These are phyloP conservation scores for Alnus glutinosa DNA, from an alignment of 306 rosid genomes.

Conservation along the genomic window DNA sequence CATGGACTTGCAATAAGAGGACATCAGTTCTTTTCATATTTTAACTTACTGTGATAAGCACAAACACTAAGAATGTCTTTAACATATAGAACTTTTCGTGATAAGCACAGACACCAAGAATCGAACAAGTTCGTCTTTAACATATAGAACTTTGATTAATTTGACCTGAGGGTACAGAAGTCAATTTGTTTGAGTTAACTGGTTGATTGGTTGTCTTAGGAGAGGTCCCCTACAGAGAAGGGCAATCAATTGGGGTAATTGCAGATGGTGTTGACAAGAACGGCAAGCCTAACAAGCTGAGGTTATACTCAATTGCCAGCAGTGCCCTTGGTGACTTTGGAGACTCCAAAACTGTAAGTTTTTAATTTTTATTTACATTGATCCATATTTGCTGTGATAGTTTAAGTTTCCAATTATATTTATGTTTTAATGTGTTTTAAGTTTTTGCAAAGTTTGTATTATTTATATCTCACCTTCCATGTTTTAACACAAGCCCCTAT, in stretches of 20 bases:
- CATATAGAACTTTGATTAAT: neutral
- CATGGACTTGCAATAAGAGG: neutral
- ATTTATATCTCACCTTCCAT: neutral
- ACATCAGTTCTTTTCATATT: neutral
- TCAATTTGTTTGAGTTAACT: neutral
- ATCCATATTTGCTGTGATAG: neutral
- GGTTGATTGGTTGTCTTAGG: conserved; percentile 45
- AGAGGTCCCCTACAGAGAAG: conserved; percentile 95
- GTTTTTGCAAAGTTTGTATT: neutral
- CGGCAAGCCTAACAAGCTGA: conserved; percentile 91
- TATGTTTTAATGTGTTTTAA: neutral
- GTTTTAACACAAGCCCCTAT: conserved; percentile 3
- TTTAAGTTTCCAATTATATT: neutral
- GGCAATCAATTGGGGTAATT: conserved; percentile 91
- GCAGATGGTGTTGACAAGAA: conserved; percentile 85
- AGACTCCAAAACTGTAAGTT: conserved; percentile 85
- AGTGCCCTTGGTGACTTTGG: conserved; percentile 95
- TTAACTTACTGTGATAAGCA: neutral
- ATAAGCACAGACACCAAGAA: neutral
- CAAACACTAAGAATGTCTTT: neutral
- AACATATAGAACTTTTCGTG: neutral
- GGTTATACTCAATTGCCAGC: conserved; percentile 89
- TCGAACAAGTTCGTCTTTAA: neutral
- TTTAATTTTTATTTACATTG: neutral
- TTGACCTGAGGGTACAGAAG: neutral